Conservation (phyloP, 1,284 basidiomycete species). For the Cystobasidium sp. region DNA sequence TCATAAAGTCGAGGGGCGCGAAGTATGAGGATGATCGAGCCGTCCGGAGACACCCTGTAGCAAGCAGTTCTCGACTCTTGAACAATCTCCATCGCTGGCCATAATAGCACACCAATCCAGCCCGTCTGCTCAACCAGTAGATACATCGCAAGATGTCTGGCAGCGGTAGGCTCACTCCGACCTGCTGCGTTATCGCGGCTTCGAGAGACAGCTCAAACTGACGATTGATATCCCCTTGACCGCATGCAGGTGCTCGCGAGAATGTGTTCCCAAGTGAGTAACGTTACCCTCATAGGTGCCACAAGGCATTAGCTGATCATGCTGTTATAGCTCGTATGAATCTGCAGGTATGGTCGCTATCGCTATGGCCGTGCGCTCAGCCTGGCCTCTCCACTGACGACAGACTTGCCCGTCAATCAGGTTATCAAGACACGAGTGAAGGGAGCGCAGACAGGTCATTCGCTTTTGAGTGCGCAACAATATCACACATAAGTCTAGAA, state of each 20-base stretch:
- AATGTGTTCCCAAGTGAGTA: conserved; percentile 43
- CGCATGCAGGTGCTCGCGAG: conserved; percentile 33
- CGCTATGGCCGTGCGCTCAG: background rate
- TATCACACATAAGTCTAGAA: background rate
- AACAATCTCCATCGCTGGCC: no score
- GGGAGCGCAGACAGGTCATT: conserved; percentile 96
- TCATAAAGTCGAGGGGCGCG: no score
- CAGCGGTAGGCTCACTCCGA: conserved; percentile 11
- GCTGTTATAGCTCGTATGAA: conserved; percentile 37
- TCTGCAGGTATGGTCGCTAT: conserved; percentile 18
- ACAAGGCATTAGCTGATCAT: background rate
- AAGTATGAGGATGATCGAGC: no score
- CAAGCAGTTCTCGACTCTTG: no score
- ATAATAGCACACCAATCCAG: background rate
- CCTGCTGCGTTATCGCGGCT: background rate
- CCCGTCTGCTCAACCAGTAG: background rate
- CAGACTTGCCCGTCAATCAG: conserved; percentile 7
- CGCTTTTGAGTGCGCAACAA: conserved; percentile 86
- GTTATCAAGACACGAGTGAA: conserved; percentile 44
- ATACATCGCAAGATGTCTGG: conserved; percentile 29
- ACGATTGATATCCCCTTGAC: conserved; percentile 3
- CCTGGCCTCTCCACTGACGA: conserved; percentile 13
- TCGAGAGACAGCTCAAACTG: conserved; percentile 5
- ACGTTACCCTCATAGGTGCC: background rate
- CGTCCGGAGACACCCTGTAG: no score